Evolutionary conservation across 2,329 filamentous ascomycete species (phyloP).

Genomic region (Didymosphaeria variabile): DNA sequence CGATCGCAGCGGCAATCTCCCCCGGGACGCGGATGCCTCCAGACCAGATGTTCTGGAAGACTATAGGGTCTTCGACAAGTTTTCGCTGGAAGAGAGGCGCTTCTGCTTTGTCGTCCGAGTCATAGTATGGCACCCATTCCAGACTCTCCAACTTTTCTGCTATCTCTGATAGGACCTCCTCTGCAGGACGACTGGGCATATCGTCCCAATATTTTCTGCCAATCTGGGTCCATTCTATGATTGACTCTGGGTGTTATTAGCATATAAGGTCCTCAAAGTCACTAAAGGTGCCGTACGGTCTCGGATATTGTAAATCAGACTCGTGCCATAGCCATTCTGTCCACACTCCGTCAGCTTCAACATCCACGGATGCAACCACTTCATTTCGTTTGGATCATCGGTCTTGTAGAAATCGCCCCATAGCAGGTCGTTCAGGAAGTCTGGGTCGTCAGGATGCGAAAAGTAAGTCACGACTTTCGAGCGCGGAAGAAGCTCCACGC

Average conservation of each 20-base stretch:
- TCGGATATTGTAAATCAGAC: slow-evolving; percentile 17
- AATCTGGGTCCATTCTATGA: slow-evolving; percentile 19
- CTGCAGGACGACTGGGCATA: slow-evolving; percentile 17
- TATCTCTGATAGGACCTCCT: slow-evolving; percentile 10
- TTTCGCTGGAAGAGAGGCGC: slow-evolving; percentile 2
- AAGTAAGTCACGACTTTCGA: slow-evolving; percentile 20
- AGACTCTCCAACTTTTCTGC: slow-evolving; percentile 14
- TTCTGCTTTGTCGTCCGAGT: slow-evolving; percentile 2
- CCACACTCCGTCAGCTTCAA: slow-evolving; percentile 15
- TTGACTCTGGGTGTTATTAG: slow-evolving; percentile 12
- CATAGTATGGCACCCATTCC: slow-evolving; percentile 20
- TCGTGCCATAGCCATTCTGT: slow-evolving; percentile 12
- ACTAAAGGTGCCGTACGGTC: slow-evolving; percentile 11
- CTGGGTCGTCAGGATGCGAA: slow-evolving; percentile 5
- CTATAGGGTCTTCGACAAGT: slow-evolving; percentile 17
- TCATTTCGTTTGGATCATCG: slow-evolving; percentile 11
- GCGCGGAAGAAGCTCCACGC: slow-evolving; percentile 16
- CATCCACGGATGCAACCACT: slow-evolving; percentile 17
- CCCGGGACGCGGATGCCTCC: slow-evolving; percentile 12
- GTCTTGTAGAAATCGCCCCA: slow-evolving; percentile 17
- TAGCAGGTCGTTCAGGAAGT: slow-evolving; percentile 15
- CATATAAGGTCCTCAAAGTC: background rate
- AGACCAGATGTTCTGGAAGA: slow-evolving; percentile 18
- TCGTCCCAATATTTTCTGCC: slow-evolving; percentile 17
- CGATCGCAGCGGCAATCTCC: slow-evolving; percentile 11